Percentiles rank a stretch among this genome's conserved stretches.
Evolutionary conservation across 2,329 filamentous ascomycete genomes (phyloP).

Genomic region (Cordyceps fumosorosea): DNA sequence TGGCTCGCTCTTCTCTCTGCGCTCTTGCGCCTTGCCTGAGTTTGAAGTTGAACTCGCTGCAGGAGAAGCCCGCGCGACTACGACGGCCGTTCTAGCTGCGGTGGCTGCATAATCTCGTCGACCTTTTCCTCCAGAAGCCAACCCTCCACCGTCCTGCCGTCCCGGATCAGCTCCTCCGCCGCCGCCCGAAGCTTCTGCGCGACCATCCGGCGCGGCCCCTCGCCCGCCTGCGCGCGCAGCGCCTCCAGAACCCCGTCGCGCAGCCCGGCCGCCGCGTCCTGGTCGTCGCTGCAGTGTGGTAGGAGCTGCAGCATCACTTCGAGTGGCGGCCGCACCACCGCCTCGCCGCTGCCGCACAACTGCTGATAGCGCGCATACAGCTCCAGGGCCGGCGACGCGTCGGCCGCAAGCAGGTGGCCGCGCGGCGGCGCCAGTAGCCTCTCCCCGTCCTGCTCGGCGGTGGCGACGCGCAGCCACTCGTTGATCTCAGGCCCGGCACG

Average conservation of each 20-base stretch:
- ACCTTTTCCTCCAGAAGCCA: neutral
- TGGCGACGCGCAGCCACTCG: neutral
- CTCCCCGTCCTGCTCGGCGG: neutral
- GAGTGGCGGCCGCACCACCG: neutral
- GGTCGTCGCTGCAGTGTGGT: neutral
- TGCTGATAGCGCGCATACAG: neutral
- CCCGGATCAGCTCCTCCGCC: neutral
- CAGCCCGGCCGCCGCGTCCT: neutral
- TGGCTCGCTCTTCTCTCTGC: no score
- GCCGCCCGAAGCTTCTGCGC: neutral
- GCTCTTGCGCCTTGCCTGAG: no score
- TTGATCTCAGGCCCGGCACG: neutral
- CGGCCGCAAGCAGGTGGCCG: neutral
- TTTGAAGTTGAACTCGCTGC: no score
- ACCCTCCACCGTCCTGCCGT: neutral
- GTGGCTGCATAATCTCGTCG: neutral
- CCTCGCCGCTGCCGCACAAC: neutral
- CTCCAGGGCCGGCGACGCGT: neutral
- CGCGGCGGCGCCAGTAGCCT: neutral
- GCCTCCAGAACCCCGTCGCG: neutral
- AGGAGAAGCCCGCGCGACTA: neutral
- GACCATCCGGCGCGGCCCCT: neutral
- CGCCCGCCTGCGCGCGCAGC: neutral
- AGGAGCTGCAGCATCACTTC: constrained; percentile 3
- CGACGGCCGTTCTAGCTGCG: neutral